Evolutionary conservation across 2,329 filamentous ascomycete species (phyloP).

Genomic region (Trichoderma breve): DNA sequence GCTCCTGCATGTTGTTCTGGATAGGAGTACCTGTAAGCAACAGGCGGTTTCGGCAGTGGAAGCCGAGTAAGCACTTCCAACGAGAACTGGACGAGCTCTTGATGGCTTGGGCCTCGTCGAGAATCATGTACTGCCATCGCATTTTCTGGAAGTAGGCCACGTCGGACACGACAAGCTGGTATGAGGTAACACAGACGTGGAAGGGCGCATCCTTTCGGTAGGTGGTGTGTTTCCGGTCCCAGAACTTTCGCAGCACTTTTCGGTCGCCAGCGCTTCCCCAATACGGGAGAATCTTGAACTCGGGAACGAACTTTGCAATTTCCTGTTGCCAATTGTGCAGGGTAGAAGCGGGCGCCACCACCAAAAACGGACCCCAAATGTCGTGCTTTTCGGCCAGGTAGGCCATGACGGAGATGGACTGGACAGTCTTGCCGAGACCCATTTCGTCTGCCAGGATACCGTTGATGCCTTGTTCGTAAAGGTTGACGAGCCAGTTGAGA

Average conservation of each 20-base stretch:
- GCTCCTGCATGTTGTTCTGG: constrained; percentile 99
- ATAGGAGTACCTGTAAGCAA: constrained; percentile 95
- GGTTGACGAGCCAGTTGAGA: constrained; percentile 97
- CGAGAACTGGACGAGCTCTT: constrained; percentile 95
- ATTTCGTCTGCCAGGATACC: constrained; percentile 98
- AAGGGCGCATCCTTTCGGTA: constrained; percentile 93
- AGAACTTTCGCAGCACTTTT: constrained; percentile 96
- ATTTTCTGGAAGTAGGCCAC: constrained; percentile 98
- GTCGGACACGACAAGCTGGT: constrained; percentile 94
- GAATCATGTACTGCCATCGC: constrained; percentile 99
- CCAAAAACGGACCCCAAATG: constrained; percentile 96
- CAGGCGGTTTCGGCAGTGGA: constrained; percentile 92
- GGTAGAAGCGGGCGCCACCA: constrained; percentile 93
- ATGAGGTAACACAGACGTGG: constrained; percentile 94
- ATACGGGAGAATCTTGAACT: constrained; percentile 93
- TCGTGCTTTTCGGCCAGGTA: constrained; percentile 97
- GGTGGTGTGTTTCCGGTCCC: constrained; percentile 96
- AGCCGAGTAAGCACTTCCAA: constrained; percentile 92
- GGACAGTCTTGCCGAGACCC: constrained; percentile 98
- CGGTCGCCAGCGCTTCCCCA: constrained; percentile 94
- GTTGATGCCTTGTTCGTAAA: constrained; percentile 99
- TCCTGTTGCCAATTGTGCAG: constrained; percentile 99
- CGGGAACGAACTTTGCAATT: constrained; percentile 89
- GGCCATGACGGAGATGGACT: constrained; percentile 98
- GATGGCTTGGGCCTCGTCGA: constrained; percentile 98